Evolutionary conservation across 768 basidiomycete species (phyloP), one percentile per base, ranked within the genome.

Genomic region (Suillus lakei): DNA sequence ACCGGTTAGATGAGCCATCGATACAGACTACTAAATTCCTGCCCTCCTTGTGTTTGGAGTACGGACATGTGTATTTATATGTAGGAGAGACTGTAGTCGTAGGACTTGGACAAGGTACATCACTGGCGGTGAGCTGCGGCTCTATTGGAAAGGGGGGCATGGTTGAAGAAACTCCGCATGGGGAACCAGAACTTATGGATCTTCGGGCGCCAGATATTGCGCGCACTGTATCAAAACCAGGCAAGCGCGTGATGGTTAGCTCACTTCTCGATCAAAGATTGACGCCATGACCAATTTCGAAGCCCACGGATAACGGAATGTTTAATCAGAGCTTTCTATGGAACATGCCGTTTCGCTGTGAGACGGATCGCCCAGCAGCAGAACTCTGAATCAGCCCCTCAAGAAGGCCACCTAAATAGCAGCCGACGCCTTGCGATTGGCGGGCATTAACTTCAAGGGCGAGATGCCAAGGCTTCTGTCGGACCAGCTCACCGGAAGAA

Each of bases 11-110:
- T 1, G 68, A 70, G 0, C 70, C 70, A 8, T 71, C 71, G 30
- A 71, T 64, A 51, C 63, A 71, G 64, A 59, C 75, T 53, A n/a
- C 71, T 63, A 70, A 59, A 41, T 59, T 59, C 26, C 58, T 59
- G 26, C 58, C 56, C 36, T 39, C 56, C 26, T 39, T 36, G 39
- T 59, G 39, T 26, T 28, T 39, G 39, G 39, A 28, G 18, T 39
- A 26, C 5, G 58, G 39, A 41, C 58, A 59, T 10, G 38, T 41
- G 26, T 59, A 59, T 21, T 41, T 28, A 21, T 13, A 41, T 28
- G 26, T 18, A 28, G 56, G 58, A 3, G 28, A 21, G 10, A 21
- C 13, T 28, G 58, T 6, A 21, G 26, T 59, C 2, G 39, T 28
- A 59, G 58, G 26, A 21, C 26, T 41, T 12, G 26, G 26, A 8